Evolutionary conservation across 176 grass and related monocot genomes (phyloP).

Genomic region (Eleusine indica): DNA sequence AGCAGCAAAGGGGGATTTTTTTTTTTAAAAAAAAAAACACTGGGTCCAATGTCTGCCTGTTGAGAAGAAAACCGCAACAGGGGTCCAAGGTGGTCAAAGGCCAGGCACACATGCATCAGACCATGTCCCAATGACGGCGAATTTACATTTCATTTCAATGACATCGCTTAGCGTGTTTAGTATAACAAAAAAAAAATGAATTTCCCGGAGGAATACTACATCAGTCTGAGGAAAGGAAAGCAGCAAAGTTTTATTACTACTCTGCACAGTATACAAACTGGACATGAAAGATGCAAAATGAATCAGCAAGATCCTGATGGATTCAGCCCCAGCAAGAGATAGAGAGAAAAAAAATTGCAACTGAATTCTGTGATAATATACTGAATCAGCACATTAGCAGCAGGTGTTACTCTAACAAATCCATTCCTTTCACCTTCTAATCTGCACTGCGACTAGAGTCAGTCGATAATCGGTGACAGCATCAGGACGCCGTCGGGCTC

Average conservation of each 20-base stretch:
- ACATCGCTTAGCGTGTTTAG: not conserved
- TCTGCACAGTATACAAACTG: not conserved
- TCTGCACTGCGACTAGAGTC: conserved; percentile 2
- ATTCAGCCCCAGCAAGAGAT: not conserved
- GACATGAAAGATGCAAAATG: not conserved
- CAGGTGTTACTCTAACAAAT: not conserved
- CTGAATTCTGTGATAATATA: not conserved
- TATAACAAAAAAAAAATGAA: not conserved
- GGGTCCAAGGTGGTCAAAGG: conserved; percentile 6
- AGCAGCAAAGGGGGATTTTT: too few relatives aligned
- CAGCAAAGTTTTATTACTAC: not conserved
- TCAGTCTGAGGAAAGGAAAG: not conserved
- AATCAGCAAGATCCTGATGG: not conserved
- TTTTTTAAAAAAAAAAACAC: not conserved
- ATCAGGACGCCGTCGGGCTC: conserved; percentile 43
- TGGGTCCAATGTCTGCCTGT: not conserved
- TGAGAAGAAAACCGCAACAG: not conserved
- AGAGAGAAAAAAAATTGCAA: not conserved
- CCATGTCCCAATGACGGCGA: not conserved
- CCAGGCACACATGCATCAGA: not conserved
- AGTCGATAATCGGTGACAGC: not conserved
- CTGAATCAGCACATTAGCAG: not conserved
- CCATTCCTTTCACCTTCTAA: not conserved
- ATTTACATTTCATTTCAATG: not conserved
- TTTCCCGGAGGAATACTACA: not conserved